phyloP scores from a whole-genome alignment of 306 rosid species.

The Trifolium pratense region DNA sequence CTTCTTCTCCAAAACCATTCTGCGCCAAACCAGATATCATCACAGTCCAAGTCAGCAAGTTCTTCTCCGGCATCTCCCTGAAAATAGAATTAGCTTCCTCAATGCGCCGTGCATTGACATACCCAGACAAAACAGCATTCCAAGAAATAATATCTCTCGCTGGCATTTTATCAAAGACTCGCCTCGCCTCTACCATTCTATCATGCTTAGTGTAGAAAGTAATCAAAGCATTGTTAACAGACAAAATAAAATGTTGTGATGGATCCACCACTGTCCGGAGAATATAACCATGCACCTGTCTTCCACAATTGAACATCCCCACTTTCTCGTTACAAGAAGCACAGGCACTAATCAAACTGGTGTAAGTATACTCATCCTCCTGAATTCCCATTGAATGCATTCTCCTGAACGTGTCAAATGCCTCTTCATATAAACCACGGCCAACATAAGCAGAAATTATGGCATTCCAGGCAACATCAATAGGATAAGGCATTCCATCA shows the following conservation, averaged over 20 bases:
- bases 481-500: conserved; percentile 50
- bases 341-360: conserved; percentile 53
- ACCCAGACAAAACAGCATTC: conserved; percentile 61
- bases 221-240: conserved; percentile 56
- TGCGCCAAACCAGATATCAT: conserved; percentile 62
- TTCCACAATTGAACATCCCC: conserved; percentile 47
- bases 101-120: conserved; percentile 44
- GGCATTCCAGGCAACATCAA: conserved; percentile 58
- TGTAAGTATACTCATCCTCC: conserved; percentile 56
- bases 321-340: conserved; percentile 46
- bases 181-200: conserved; percentile 48
- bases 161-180: conserved; percentile 47
- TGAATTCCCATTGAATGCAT: conserved; percentile 51
- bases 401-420: conserved; percentile 52
- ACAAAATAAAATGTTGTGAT: conserved; percentile 47
- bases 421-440: conserved; percentile 37
- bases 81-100: conserved; percentile 57
- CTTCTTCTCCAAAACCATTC: conserved; percentile 59
- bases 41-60: conserved; percentile 56
- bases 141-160: conserved; percentile 52
- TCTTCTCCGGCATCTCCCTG: conserved; percentile 54
- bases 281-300: conserved; percentile 55
- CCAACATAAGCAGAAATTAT: conserved; percentile 58
- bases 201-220: conserved; percentile 49
- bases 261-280: conserved; percentile 48